phyloP scores from a whole-genome alignment of 2,329 filamentous ascomycete genomes.

The Venturia pyrina region DNA sequence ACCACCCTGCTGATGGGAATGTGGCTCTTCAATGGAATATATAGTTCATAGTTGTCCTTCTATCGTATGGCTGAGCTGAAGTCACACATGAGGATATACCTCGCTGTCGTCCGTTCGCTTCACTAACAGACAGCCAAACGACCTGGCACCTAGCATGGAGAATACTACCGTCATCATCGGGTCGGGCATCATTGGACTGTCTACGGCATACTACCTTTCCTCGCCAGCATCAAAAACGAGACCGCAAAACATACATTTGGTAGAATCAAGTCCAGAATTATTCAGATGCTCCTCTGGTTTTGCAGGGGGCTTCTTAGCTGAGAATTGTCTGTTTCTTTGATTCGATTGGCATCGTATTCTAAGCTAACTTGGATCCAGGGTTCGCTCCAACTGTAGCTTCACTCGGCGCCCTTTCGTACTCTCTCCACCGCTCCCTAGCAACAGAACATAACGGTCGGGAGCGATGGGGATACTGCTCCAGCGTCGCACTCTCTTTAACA shows the following conservation, averaged over 20 bases:
- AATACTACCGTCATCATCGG: constrained; percentile 29
- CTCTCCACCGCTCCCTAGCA: constrained; percentile 56
- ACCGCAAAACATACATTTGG: constrained; percentile 42
- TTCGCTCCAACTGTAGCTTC: constrained; percentile 47
- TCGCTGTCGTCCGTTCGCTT: background rate
- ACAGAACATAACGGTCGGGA: constrained; percentile 45
- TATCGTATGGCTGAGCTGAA: background rate
- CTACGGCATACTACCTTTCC: constrained; percentile 55
- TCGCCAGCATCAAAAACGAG: constrained; percentile 23
- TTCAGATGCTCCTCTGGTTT: constrained; percentile 67
- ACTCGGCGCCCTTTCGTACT: constrained; percentile 59
- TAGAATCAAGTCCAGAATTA: constrained; percentile 49
- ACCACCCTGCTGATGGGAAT: background rate
- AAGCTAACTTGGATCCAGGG: constrained; percentile 26
- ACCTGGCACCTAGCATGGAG: background rate
- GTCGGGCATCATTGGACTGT: constrained; percentile 35
- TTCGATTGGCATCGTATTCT: background rate
- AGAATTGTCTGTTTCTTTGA: constrained; percentile 44
- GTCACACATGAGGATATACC: background rate
- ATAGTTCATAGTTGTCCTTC: background rate
- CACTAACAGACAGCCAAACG: background rate
- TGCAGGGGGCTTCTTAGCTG: constrained; percentile 63
- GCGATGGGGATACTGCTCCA: constrained; percentile 50
- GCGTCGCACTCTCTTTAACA: constrained; percentile 47
- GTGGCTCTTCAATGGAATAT: background rate